phyloP scores from a whole-genome alignment of 805 yeast genomes.

The Ogataea ramenticola region DNA sequence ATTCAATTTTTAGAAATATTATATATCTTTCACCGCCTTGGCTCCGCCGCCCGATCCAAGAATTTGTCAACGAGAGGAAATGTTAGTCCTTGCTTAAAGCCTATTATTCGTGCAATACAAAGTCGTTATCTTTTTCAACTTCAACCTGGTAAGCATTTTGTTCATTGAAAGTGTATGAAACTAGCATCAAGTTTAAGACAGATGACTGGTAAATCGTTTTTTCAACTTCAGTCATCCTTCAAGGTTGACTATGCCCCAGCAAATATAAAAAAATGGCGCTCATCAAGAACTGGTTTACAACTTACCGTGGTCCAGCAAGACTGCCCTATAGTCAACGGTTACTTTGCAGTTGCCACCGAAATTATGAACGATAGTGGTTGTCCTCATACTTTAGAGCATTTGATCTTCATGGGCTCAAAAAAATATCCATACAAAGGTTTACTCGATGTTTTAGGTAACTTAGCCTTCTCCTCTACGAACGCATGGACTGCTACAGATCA shows the following conservation, averaged over 20 bases:
- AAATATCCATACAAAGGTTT: slow-evolving; percentile 88
- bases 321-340: slow-evolving; percentile 88
- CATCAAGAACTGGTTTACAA: slow-evolving; percentile 76
- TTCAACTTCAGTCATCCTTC: slow-evolving; percentile 41
- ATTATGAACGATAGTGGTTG: slow-evolving; percentile 80
- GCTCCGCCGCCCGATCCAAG: too few relatives aligned
- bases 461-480: slow-evolving; percentile 79
- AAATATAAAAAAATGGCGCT: slow-evolving; percentile 65
- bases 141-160: too few relatives aligned
- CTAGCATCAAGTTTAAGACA: neutral
- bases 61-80: too few relatives aligned
- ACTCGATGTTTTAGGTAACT: slow-evolving; percentile 77
- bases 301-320: slow-evolving; percentile 69
- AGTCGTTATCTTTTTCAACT: too few relatives aligned
- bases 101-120: too few relatives aligned
- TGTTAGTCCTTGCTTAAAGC: too few relatives aligned
- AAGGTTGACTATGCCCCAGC: slow-evolving; percentile 74
- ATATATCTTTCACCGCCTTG: too few relatives aligned
- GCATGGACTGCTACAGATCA: slow-evolving; percentile 98
- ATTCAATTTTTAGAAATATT: too few relatives aligned
- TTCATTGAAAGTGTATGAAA: neutral
- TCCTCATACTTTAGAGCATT: slow-evolving; percentile 94
- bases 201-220: slow-evolving; percentile 15
- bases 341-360: slow-evolving; percentile 93
- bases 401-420: slow-evolving; percentile 89